phyloP scores from a whole-genome alignment of 1,284 basidiomycete species.

The Puccinia polysora region DNA sequence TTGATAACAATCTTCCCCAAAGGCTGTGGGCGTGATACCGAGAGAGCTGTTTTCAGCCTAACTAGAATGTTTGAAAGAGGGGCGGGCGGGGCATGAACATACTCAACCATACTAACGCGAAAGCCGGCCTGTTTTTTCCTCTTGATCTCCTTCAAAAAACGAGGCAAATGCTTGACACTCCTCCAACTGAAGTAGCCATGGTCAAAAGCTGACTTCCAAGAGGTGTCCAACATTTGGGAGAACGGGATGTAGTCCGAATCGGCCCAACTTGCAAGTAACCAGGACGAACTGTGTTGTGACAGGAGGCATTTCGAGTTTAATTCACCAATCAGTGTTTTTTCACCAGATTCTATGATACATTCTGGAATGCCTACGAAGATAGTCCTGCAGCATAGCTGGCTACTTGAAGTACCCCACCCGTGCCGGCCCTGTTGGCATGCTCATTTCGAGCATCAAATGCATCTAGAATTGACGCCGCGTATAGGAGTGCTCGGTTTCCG shows the following conservation, averaged over 20 bases:
- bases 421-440: conserved; percentile 2
- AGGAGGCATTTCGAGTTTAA: too few species aligned
- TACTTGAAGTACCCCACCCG: conserved; percentile 29
- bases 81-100: neutral
- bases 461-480: conserved; percentile 18
- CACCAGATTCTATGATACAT: neutral
- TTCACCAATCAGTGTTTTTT: neutral
- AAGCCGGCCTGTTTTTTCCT: conserved; percentile 37
- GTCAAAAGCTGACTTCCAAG: conserved; percentile 5
- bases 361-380: conserved; percentile 12
- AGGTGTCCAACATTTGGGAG: conserved; percentile 1
- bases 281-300: conserved; percentile 4
- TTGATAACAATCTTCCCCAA: conserved; percentile 23
- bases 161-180: conserved; percentile 6
- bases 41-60: neutral
- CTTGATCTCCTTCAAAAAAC: conserved; percentile 12
- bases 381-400: conserved; percentile 30
- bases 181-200: conserved; percentile 29
- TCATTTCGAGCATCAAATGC: conserved; percentile 30
- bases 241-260: conserved; percentile 17
- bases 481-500: conserved; percentile 35
- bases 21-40: neutral
- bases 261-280: conserved; percentile 30
- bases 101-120: conserved; percentile 25
- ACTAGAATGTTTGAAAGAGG: neutral